A percentile compares a stretch with the other conserved stretches of the same genome.
Evolutionary conservation across 257 asterid species (phyloP).

Genomic region (Primulina huaijiensis): DNA sequence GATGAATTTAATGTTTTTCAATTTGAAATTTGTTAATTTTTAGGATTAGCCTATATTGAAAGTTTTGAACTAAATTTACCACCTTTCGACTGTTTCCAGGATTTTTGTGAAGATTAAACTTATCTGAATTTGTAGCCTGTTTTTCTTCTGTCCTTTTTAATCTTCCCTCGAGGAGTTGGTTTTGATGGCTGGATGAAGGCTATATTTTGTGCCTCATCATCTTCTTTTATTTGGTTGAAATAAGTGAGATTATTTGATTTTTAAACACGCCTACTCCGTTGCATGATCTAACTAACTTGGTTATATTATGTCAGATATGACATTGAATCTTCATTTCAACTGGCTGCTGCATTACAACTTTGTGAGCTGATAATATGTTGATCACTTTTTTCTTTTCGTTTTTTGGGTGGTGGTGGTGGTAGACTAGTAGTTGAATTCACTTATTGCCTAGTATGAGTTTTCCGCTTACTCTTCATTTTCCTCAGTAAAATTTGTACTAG

Average conservation of each 20-base stretch:
- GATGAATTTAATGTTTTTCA: neutral
- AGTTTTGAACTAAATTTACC: neutral
- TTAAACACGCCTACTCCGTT: neutral
- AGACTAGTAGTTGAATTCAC: neutral
- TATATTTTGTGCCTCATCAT: neutral
- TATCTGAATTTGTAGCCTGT: neutral
- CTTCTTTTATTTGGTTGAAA: constrained; percentile 15
- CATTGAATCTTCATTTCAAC: constrained; percentile 2
- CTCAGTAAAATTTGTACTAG: neutral
- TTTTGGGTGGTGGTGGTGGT: neutral
- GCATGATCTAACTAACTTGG: constrained; percentile 18
- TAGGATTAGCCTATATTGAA: neutral
- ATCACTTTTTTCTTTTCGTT: neutral
- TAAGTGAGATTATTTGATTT: neutral
- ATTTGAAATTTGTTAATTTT: neutral
- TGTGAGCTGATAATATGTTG: neutral
- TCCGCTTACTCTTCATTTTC: neutral
- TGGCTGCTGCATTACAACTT: neutral
- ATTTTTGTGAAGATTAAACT: constrained; percentile 10
- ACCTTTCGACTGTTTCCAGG: constrained; percentile 1
- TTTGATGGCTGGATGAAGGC: neutral
- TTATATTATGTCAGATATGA: constrained; percentile 13
- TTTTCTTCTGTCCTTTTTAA: constrained; percentile 1
- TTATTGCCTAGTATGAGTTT: neutral
- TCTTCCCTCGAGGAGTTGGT: constrained; percentile 11